Evolutionary conservation across 2,329 filamentous ascomycete genomes (phyloP), one percentile per base, ranked within the genome.

Genomic region (Fusarium oxysporum): DNA sequence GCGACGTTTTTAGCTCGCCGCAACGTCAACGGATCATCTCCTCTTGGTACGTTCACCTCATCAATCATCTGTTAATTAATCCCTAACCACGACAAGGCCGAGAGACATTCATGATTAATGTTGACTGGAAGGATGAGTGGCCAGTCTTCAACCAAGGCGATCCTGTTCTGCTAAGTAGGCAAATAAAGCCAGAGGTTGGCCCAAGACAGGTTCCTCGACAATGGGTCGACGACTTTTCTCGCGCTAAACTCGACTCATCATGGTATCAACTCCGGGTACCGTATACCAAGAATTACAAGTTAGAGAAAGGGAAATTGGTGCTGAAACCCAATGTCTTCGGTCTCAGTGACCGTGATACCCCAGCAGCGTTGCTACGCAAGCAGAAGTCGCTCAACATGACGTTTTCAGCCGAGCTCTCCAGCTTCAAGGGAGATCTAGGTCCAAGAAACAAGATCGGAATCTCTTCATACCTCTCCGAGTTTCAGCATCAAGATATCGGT

Each of bases 371-470:
- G 16, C 17, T 51, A 7, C 30, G 30, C 8, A 51, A 51, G 16
- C 47, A 51, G 16, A 51, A 51, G n/a, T 51, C 47, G 3, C 47
- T 51, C 47, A 51, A 51, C n/a, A 51, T 35, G 47, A 33, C 47
- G 4, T 51, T 51, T 23, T 14, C 47, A 35, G 47, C 47, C 10
- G 21, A 50, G 7, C 14, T 50, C 10, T 23, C 47, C 11, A 33
- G 11, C 11, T 32, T 50, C 21, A 33, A 50, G 4, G 21, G 30
- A 1, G 3, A 12, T 23, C 21, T 50, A 4, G 47, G 47, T 5
- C 47, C 47, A 23, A 33, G 30, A 17, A 51, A 35, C 11, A 51
- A 23, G 30, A 35, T 35, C 16, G 47, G 47, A 4, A 35, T 51
- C 8, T 51, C 47, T 35, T 25, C 47, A 1, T 51, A 51, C 16